A percentile compares a stretch with the other conserved stretches of the same genome.
These are phyloP conservation scores for Coniochaeta hoffmannii DNA, from an alignment of 2,329 filamentous ascomycete species.

Conservation along the genomic window DNA sequence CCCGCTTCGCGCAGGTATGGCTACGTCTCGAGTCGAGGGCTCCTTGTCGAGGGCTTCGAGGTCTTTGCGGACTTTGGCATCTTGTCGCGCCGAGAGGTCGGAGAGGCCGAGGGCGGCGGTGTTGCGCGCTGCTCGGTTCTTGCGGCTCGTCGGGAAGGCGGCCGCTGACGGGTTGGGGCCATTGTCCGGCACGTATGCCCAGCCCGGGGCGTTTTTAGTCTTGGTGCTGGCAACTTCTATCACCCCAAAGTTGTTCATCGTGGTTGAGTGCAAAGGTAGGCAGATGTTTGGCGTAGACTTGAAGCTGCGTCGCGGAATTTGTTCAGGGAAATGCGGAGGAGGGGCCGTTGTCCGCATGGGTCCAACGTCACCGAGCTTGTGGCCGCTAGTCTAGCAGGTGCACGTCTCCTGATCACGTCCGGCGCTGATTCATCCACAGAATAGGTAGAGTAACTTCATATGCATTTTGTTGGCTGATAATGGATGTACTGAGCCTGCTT, in stretches of 20 bases:
- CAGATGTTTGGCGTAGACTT: background rate
- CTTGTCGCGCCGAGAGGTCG: conserved; percentile 73
- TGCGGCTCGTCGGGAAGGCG: conserved; percentile 43
- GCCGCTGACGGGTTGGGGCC: conserved; percentile 46
- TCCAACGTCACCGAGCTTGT: background rate
- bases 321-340: background rate
- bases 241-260: conserved; percentile 66
- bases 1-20: conserved; percentile 44
- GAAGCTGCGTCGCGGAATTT: background rate
- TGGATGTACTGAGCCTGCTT: background rate
- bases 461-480: background rate
- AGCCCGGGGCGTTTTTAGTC: conserved; percentile 70
- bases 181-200: conserved; percentile 84
- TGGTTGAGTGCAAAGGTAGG: conserved; percentile 7
- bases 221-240: conserved; percentile 70
- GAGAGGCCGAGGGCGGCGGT: conserved; percentile 42
- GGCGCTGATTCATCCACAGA: background rate
- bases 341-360: background rate
- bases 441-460: background rate
- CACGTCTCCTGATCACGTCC: background rate
- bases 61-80: conserved; percentile 73
- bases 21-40: conserved; percentile 41
- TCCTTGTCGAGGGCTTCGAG: conserved; percentile 73
- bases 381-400: background rate
- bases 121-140: conserved; percentile 66